Base-by-base conservation (phyloP, 2,329 filamentous ascomycete species). In the Huntiella bhutanensis region DNA sequence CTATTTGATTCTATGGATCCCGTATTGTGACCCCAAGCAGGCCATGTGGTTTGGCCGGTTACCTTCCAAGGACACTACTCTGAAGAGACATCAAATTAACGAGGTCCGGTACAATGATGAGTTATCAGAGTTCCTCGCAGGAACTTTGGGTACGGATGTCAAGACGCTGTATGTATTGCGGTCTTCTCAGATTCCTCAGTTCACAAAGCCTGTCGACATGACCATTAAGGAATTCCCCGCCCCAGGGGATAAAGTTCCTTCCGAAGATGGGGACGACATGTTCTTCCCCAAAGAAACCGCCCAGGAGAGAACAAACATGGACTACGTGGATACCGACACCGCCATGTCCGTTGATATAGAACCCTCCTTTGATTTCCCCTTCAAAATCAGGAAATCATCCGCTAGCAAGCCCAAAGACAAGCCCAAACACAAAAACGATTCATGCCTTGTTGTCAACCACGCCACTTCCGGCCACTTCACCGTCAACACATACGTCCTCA, bases 1-100 rank as follows among this genome's bases (percentile, higher is more conserved):
- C 57, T 62, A 64, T 16, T 69, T 91, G 48, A 74, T 70, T 4
- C 70, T 88, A 22, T 91, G 80, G 71, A 75, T 88, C 41, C 81
- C 82, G 2, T 72, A 74, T 53, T 73, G 77, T 52, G 73, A 81
- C 52, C 73, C 71, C 11, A 66, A 65, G 12, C 65, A 70, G 53
- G 65, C 72, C 8, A 70, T 83, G 42, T 84, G 72, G 69, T 73
- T 72, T 55, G 80, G 80, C 12, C 66, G 65, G 33, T 72, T 69
- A 16, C 77, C 77, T 0, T 70, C 67, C 7, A 63, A 67, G 8
- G 69, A 77, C 11, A 74, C 82, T 49, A 79, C 78, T 48, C 63
- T 73, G 52, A 64, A 63, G 2, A 66, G 63, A 46, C 77, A 77
- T 53, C 77, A 88, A 52, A 70, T 88, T 46, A 82, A 88, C 57